Evolutionary conservation across 495 filamentous ascomycete species (phyloP).

Genomic region (Aspergillus baeticus): DNA sequence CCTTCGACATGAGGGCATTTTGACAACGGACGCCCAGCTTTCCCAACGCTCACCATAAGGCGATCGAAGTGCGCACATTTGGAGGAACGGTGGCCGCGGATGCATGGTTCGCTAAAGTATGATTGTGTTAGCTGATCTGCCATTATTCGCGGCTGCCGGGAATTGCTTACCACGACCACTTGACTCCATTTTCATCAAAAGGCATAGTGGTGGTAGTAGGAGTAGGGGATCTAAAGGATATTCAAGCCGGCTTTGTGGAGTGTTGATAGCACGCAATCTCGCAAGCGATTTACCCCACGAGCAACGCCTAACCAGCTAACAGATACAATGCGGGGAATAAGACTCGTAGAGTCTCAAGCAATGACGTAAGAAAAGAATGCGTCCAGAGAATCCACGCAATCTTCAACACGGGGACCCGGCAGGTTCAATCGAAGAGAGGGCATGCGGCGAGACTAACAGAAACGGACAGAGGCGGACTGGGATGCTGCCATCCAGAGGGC

Average conservation of each 20-base stretch:
- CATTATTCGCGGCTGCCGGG: neutral
- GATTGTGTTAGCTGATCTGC: neutral
- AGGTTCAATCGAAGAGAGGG: neutral
- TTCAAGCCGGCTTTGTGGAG: neutral
- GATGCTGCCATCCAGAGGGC: neutral
- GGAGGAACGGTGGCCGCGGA: slow-evolving; percentile 82
- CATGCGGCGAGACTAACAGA: neutral
- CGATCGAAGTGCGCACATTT: slow-evolving; percentile 77
- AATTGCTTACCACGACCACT: slow-evolving; percentile 51
- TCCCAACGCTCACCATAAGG: slow-evolving; percentile 74
- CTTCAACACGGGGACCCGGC: neutral
- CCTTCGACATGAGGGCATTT: slow-evolving; percentile 72
- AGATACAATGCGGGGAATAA: neutral
- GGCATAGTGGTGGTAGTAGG: slow-evolving; percentile 34
- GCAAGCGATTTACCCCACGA: neutral
- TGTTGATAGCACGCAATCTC: slow-evolving; percentile 2
- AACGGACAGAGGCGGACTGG: neutral
- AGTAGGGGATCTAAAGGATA: neutral
- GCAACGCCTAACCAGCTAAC: neutral
- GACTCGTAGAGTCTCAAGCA: neutral
- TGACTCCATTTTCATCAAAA: slow-evolving; percentile 45
- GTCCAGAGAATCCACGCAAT: neutral
- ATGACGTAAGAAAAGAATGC: neutral
- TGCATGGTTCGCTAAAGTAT: slow-evolving; percentile 68
- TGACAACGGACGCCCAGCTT: slow-evolving; percentile 75